These are phyloP conservation scores for Cladosporium velox DNA, from an alignment of 2,329 filamentous ascomycete genomes.

Conservation along the genomic window DNA sequence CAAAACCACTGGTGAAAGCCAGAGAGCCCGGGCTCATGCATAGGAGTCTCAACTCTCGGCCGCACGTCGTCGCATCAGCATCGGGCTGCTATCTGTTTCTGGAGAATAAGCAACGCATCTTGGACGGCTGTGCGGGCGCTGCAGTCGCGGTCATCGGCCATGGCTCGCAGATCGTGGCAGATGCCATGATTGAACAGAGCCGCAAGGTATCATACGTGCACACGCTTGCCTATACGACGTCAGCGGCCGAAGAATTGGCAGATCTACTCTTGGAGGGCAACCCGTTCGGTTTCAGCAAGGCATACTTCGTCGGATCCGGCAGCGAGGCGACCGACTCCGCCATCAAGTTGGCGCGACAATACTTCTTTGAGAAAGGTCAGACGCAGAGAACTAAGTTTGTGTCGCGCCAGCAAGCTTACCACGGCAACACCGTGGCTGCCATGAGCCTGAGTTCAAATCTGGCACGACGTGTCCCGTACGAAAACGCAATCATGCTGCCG, in stretches of 20 bases:
- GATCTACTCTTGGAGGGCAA: slow-evolving; percentile 47
- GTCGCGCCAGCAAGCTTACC: slow-evolving; percentile 64
- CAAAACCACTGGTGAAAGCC: background rate
- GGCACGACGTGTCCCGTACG: slow-evolving; percentile 59
- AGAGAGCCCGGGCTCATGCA: background rate
- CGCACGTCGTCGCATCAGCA: background rate
- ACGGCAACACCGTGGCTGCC: slow-evolving; percentile 67
- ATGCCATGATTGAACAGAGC: slow-evolving; percentile 62
- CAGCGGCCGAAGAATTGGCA: slow-evolving; percentile 55
- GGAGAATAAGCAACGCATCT: slow-evolving; percentile 53
- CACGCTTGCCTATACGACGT: slow-evolving; percentile 58
- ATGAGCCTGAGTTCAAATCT: slow-evolving; percentile 63
- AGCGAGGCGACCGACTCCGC: slow-evolving; percentile 65
- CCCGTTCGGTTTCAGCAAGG: slow-evolving; percentile 48
- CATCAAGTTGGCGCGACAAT: slow-evolving; percentile 65
- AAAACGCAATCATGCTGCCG: slow-evolving; percentile 52
- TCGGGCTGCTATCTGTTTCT: background rate
- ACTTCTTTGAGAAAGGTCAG: slow-evolving; percentile 56
- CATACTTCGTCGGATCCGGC: slow-evolving; percentile 60
- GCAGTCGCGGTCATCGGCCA: slow-evolving; percentile 71
- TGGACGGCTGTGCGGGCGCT: slow-evolving; percentile 72
- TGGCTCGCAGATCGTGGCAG: slow-evolving; percentile 46
- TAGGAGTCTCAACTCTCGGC: background rate
- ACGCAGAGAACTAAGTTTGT: slow-evolving; percentile 60
- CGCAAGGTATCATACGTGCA: slow-evolving; percentile 59